phyloP scores from a whole-genome alignment of 78 protist genomes.

The Speleostelium caveatum region DNA sequence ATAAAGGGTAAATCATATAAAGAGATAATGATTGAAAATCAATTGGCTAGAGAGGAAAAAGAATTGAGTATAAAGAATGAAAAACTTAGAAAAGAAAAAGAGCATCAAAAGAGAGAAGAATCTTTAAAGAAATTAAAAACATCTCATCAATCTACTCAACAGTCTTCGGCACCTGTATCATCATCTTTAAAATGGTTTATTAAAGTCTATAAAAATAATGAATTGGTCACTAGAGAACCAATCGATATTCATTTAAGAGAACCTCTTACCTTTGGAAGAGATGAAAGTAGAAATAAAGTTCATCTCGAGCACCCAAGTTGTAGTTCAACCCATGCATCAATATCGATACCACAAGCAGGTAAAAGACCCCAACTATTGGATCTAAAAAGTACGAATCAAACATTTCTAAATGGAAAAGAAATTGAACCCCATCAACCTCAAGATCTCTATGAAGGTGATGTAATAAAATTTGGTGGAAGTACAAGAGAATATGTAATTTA shows the following conservation, averaged over 20 bases:
- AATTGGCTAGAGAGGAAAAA: constrained; percentile 65
- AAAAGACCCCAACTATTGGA: constrained; percentile 34
- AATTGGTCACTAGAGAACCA: not conserved
- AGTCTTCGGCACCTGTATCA: too few relatives aligned
- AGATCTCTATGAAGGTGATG: constrained; percentile 57
- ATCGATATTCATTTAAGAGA: too few relatives aligned
- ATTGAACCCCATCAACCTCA: constrained; percentile 35
- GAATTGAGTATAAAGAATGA: constrained; percentile 9
- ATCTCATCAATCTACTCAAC: too few relatives aligned
- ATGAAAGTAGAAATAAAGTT: constrained; percentile 8
- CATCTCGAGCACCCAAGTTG: constrained; percentile 64
- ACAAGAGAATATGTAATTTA: constrained; percentile 55
- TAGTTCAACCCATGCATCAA: constrained; percentile 50
- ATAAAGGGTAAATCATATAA: constrained; percentile 24
- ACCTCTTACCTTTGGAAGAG: constrained; percentile 70
- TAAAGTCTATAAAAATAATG: constrained; percentile 50
- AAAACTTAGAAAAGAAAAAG: constrained; percentile 17
- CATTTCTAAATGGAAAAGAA: constrained; percentile 56
- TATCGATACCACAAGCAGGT: not conserved
- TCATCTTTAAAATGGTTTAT: not conserved
- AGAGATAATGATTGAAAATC: constrained; percentile 50
- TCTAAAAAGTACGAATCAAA: constrained; percentile 47
- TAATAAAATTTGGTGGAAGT: constrained; percentile 72
- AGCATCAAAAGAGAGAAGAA: constrained; percentile 4
- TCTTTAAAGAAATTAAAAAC: not conserved